Evolutionary conservation across 768 basidiomycete genomes (phyloP), one percentile per base, ranked within the genome.

Genomic region (Clavaria fumosa): DNA sequence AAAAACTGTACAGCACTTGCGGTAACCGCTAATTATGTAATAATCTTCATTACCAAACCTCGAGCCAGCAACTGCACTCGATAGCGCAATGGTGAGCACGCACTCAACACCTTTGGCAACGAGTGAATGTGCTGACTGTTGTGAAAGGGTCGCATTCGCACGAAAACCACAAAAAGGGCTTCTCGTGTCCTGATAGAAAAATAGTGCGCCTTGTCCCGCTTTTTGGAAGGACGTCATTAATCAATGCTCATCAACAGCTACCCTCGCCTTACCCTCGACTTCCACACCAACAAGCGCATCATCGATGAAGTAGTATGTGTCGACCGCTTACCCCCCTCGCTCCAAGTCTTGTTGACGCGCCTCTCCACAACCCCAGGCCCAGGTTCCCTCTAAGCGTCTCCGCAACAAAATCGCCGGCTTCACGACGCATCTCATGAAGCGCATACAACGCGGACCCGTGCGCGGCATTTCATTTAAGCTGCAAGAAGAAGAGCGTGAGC

Each of bases 401-500:
- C 78, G 95, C 58, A 99, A 99, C 84, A 99, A 99, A 75, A 83
- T 99, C 55, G 80, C 93, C 7, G 95, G 95, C 33, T 99, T 97
- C 77, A 99, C 95, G 43, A 99, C 95, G 53, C 95, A 99, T 59
- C 69, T 99, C 61, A 99, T 99, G 95, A 96, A 90, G 75, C 90
- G 95, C 55, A 99, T 99, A 53, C 89, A 95, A 63, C 78, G 78
- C 43, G 95, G 95, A 3, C 95, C 95, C 52, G 95, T 99, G 46
- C 88, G 90, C 47, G 95, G 95, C 52, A 99, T 99, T 60, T 97
- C 95, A 40, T 99, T 97, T 88, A 95, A 96, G 65, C 82, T 99
- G 50, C 95, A 99, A 61, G 95, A 97, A 57, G 95, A 99, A 64
- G 95, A 99, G 67, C 75, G 95, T 45, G 95, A 99, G 65, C 69